Percentiles rank a stretch among this genome's conserved stretches.
phyloP scores from a whole-genome alignment of 352 stramenopile species.

The Phytopythium chamaehyphon region DNA sequence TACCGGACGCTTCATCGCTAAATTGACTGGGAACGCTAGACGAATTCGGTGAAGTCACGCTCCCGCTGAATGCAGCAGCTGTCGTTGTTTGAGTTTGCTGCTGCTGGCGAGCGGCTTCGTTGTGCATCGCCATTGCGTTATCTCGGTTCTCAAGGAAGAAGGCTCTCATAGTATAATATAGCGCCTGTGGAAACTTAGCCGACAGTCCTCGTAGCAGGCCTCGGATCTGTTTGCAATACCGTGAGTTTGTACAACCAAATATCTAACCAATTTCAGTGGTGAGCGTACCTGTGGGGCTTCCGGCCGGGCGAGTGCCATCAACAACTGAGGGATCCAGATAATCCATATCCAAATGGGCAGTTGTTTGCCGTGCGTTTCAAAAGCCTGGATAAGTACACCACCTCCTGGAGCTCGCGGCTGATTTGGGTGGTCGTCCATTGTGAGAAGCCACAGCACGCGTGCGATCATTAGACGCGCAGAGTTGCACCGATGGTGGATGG shows the following conservation, averaged over 20 bases:
- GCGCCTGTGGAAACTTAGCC: slow-evolving; percentile 95
- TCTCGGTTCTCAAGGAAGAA: slow-evolving; percentile 98
- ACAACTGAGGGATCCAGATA: slow-evolving; percentile 97
- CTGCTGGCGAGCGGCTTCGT: slow-evolving; percentile 21
- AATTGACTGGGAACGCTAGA: slow-evolving; percentile 6
- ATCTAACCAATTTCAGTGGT: background rate
- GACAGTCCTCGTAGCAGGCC: slow-evolving; percentile 75
- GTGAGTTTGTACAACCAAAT: background rate
- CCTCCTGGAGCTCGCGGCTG: slow-evolving; percentile 3
- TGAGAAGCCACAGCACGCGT: slow-evolving; percentile 89
- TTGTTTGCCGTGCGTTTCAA: slow-evolving; percentile 93
- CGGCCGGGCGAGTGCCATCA: slow-evolving; percentile 92
- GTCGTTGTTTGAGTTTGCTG: slow-evolving; percentile 12
- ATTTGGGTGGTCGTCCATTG: slow-evolving; percentile 69
- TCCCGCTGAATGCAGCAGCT: slow-evolving; percentile 11
- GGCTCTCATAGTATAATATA: slow-evolving; percentile 98
- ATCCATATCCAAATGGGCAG: slow-evolving; percentile 99
- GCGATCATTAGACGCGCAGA: slow-evolving; percentile 88
- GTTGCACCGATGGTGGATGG: slow-evolving; percentile 88
- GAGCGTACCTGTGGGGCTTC: slow-evolving; percentile 73
- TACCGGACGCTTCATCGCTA: background rate
- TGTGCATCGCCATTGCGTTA: slow-evolving; percentile 55
- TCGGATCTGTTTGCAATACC: slow-evolving; percentile 44
- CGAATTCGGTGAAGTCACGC: slow-evolving; percentile 15
- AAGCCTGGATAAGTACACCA: slow-evolving; percentile 73